Evolutionary conservation across 257 asterid genomes (phyloP).

Genomic region (Petrea volubilis): DNA sequence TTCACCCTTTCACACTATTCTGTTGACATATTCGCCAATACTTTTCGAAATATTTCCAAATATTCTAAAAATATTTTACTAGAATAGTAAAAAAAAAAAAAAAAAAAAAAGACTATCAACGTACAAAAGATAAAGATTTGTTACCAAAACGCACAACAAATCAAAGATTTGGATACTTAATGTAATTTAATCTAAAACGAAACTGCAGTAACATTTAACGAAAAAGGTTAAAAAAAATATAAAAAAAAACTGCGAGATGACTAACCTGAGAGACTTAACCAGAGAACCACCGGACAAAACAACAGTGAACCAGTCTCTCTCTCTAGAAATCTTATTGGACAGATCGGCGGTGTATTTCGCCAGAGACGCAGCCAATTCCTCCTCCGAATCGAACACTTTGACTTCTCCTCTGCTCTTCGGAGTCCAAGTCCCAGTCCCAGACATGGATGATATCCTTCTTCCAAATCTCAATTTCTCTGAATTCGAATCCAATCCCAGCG

Average conservation of each 20-base stretch:
- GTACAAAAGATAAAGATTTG: no score
- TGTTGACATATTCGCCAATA: no score
- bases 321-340: constrained; percentile 36
- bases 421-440: background rate
- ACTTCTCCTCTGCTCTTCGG: constrained; percentile 44
- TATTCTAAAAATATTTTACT: no score
- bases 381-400: constrained; percentile 77
- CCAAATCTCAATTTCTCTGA: background rate
- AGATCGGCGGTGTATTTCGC: constrained; percentile 71
- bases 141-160: no score
- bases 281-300: constrained; percentile 94
- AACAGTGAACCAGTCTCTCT: constrained; percentile 65
- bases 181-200: no score
- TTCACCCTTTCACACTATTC: no score
- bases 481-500: background rate
- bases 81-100: no score
- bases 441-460: background rate
- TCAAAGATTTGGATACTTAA: no score
- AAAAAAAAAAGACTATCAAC: no score
- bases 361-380: constrained; percentile 58
- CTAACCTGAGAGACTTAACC: constrained; percentile 74
- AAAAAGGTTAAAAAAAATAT: background rate
- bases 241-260: background rate
- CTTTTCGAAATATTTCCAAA: no score
- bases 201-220: background rate